A percentile compares a stretch with the other conserved stretches of the same genome.
Conservation (phyloP, 805 yeast genomes). For the Wickerhamiella kurtzmanii region DNA sequence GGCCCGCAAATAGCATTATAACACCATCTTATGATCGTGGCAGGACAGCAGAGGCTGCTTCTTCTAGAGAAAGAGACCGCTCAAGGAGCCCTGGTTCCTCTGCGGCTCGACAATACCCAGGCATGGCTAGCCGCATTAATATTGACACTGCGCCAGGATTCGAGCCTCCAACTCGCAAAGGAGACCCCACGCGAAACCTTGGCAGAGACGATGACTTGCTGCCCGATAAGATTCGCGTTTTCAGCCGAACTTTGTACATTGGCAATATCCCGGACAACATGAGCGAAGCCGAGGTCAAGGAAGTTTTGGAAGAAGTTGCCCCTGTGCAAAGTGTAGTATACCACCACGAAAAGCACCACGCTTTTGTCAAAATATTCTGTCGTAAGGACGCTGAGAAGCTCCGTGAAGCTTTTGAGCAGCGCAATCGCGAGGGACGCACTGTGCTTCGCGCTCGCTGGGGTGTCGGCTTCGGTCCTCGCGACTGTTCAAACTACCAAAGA, state of each 20-base stretch:
- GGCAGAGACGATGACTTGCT: slow-evolving; percentile 29
- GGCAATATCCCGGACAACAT: slow-evolving; percentile 84
- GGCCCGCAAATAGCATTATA: slow-evolving; percentile 1
- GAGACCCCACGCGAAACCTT: slow-evolving; percentile 16
- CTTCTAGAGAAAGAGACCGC: slow-evolving; percentile 13
- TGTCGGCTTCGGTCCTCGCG: slow-evolving; percentile 97
- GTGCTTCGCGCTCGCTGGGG: slow-evolving; percentile 92
- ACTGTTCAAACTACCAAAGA: slow-evolving; percentile 87
- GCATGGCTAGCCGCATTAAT: slow-evolving; percentile 7
- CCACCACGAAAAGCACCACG: slow-evolving; percentile 84
- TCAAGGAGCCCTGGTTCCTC: slow-evolving; percentile 16
- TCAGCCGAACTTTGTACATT: slow-evolving; percentile 79
- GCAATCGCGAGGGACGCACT: slow-evolving; percentile 46
- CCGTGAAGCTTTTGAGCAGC: slow-evolving; percentile 45
- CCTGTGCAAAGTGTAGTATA: slow-evolving; percentile 84
- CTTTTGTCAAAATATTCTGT: slow-evolving; percentile 87
- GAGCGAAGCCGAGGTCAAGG: slow-evolving; percentile 60
- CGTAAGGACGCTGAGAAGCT: slow-evolving; percentile 84
- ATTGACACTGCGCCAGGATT: slow-evolving; percentile 5
- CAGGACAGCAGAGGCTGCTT: slow-evolving; percentile 5
- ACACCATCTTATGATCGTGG: slow-evolving; percentile 10
- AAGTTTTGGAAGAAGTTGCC: slow-evolving; percentile 68
- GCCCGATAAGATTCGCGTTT: slow-evolving; percentile 65
- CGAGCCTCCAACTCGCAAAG: slow-evolving; percentile 14
- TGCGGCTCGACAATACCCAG: slow-evolving; percentile 6